Percentiles rank a stretch among this genome's conserved stretches.
Conservation (phyloP, 371 early-diverging fungal species). For the Saksenaea vasiformis region DNA sequence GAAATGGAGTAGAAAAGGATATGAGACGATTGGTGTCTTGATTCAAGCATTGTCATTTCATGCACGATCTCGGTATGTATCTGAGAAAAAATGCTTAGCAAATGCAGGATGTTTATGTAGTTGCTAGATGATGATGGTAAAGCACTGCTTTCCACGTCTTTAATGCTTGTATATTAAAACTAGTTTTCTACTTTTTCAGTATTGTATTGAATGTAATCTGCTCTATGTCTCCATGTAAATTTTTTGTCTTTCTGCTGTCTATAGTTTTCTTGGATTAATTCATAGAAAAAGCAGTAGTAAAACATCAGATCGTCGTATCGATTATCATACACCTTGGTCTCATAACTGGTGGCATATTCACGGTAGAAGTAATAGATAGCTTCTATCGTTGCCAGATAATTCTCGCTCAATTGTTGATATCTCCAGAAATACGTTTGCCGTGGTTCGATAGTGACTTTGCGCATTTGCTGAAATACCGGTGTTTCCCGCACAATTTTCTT, state of each 20-base stretch:
- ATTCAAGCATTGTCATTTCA: no score
- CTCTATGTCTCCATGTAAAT: conserved; percentile 38
- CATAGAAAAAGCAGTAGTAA: conserved; percentile 87
- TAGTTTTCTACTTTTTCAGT: not conserved
- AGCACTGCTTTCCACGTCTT: no score
- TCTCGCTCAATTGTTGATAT: conserved; percentile 73
- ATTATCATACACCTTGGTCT: conserved; percentile 60
- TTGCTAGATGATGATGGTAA: no score
- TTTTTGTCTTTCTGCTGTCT: conserved; percentile 26
- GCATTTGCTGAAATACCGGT: conserved; percentile 42
- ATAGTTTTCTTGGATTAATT: conserved; percentile 82
- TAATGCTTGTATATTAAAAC: no score
- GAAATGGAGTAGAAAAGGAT: no score
- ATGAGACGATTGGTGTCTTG: no score
- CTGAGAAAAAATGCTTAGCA: no score
- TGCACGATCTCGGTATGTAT: no score
- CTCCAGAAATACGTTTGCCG: conserved; percentile 90
- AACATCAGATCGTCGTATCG: conserved; percentile 85
- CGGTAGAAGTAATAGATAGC: conserved; percentile 91
- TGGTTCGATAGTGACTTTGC: conserved; percentile 64
- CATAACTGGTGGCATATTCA: conserved; percentile 62
- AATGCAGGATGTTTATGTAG: no score
- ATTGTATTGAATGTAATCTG: conserved; percentile 33
- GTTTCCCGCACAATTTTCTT: conserved; percentile 67
- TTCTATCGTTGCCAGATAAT: conserved; percentile 90